Percentiles rank a stretch among this genome's conserved stretches.
phyloP scores from a whole-genome alignment of 768 basidiomycete genomes.

The Trametopsis cervina region DNA sequence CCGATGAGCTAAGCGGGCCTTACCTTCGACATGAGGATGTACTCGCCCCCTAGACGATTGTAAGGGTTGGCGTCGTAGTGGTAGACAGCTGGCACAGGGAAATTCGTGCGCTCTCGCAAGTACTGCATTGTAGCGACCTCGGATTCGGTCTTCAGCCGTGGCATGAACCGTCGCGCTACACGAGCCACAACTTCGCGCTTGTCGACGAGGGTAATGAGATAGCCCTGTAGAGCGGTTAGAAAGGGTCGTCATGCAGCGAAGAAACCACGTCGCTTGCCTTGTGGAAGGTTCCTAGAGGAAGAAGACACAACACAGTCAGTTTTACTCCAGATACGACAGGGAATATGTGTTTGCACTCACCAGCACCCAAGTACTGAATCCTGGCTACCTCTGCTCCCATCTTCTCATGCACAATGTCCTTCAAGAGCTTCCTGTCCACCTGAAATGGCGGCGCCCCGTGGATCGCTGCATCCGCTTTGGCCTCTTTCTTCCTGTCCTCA shows the following conservation, averaged over 20 bases:
- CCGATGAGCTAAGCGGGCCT: constrained; percentile 17
- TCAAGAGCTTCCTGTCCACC: constrained; percentile 68
- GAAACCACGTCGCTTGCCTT: constrained; percentile 40
- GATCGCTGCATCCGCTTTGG: constrained; percentile 51
- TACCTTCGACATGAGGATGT: constrained; percentile 83
- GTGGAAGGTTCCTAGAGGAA: constrained; percentile 67
- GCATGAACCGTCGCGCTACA: constrained; percentile 82
- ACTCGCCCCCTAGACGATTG: constrained; percentile 80
- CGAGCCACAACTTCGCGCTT: constrained; percentile 63
- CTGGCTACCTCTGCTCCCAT: constrained; percentile 58
- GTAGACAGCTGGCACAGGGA: constrained; percentile 73
- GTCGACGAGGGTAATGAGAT: constrained; percentile 62
- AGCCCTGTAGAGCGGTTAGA: constrained; percentile 43
- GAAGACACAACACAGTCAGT: constrained; percentile 4
- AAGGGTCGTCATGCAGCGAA: neutral
- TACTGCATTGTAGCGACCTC: constrained; percentile 85
- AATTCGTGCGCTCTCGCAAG: constrained; percentile 57
- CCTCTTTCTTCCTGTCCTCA: constrained; percentile 59
- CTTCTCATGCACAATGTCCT: constrained; percentile 71
- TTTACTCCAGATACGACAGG: neutral
- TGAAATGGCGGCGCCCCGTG: constrained; percentile 64
- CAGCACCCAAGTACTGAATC: constrained; percentile 69
- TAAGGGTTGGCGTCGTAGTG: constrained; percentile 79
- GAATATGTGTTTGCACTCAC: constrained; percentile 31
- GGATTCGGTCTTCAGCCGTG: constrained; percentile 78